Percentiles rank a stretch among this genome's conserved stretches.
Conservation (phyloP, 495 filamentous ascomycete species). For the Echria macrotheca region DNA sequence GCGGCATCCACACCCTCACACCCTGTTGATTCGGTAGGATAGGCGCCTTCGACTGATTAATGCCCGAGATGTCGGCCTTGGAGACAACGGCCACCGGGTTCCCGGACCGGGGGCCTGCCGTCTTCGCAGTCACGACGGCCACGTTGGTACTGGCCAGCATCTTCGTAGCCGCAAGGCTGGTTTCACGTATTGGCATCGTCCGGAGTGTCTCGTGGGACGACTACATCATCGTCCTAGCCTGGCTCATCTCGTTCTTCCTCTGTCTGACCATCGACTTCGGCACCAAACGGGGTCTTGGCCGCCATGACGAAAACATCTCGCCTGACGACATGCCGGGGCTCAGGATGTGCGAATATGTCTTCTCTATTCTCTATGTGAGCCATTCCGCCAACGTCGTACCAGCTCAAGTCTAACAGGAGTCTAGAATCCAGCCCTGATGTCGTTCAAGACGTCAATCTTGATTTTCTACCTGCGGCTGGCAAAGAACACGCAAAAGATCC, state of each 20-base stretch:
- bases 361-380: constrained; percentile 78
- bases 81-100: constrained; percentile 14
- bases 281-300: constrained; percentile 63
- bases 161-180: constrained; percentile 66
- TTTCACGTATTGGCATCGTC: constrained; percentile 69
- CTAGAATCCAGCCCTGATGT: constrained; percentile 84
- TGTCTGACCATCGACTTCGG: constrained; percentile 72
- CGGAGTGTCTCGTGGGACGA: constrained; percentile 67
- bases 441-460: constrained; percentile 86
- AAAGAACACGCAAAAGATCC: constrained; percentile 61
- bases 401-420: background rate
- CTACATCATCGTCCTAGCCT: constrained; percentile 77
- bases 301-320: constrained; percentile 63
- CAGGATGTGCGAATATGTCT: constrained; percentile 69
- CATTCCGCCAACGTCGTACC: background rate
- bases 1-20: background rate
- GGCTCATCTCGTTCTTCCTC: constrained; percentile 75
- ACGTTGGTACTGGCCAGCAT: constrained; percentile 61
- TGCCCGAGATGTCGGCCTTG: background rate
- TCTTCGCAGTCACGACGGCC: constrained; percentile 68
- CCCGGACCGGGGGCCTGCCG: constrained; percentile 56
- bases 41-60: no score
- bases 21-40: no score
- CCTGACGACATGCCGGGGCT: constrained; percentile 41
- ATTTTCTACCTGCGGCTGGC: constrained; percentile 80